Base-by-base conservation (phyloP, 2,329 filamentous ascomycete species). In the Sporothrix dimorphospora region DNA sequence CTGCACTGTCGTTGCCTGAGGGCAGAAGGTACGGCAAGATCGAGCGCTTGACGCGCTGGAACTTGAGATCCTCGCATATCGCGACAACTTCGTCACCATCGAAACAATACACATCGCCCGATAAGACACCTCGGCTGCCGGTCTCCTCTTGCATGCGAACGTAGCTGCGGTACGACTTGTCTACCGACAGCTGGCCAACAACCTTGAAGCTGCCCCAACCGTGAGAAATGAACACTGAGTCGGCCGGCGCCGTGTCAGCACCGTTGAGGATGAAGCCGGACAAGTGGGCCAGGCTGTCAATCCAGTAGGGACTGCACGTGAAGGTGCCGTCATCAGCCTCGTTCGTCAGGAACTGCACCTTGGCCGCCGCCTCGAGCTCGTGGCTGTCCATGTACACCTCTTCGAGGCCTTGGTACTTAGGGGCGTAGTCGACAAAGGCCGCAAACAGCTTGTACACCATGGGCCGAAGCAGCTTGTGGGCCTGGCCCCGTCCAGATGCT, bases 401-500 rank as follows among this genome's bases (percentile, higher is more conserved):
- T 51, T 89, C 83, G 81, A 90, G 89, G 24, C 87, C 88, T 68
- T 82, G 83, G 77, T 87, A 90, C 51, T 82, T 82, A 8, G 77
- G 79, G 14, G 83, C 81, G 74, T 89, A 90, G 76, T 89, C 86
- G 6, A 90, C 88, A 0, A 90, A 80, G 53, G 86, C 84, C 6
- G 80, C 76, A 76, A 89, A 88, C 0, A 89, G 86, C 82, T 94
- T 94, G 86, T 96, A 96, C 19, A 91, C 90, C 82, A 94, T 88
- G 59, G 59, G 42, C 91, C 91, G 34, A 91, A 89, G 66, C 91
- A 94, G 87, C 81, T 92, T 91, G 79, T 65, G 59, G 30, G 34
- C 63, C 91, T 91, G 40, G 91, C 91, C 72, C 87, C 86, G 34
- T 45, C 91, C 91, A 38, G 84, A 85, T 76, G 87, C 82, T 71